These are phyloP conservation scores for Chaetomiaceae sp. DNA, from an alignment of 2,329 filamentous ascomycete species.

Conservation along the genomic window DNA sequence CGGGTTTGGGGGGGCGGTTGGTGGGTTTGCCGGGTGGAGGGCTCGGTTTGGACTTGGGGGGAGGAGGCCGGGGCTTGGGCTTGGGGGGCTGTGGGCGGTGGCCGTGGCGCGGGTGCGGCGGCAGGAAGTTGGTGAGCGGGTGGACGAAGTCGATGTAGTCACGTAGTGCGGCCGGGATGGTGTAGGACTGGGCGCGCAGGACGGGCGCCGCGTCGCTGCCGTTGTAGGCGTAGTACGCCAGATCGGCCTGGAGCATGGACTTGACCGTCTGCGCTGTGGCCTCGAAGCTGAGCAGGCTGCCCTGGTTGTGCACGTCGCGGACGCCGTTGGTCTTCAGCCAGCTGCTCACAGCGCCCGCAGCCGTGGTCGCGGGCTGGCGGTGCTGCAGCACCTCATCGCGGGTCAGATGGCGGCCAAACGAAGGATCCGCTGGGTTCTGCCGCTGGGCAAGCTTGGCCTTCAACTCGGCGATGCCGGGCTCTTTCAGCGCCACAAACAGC, in stretches of 20 bases:
- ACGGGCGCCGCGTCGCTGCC: conserved; percentile 28
- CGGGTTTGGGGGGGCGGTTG: neutral
- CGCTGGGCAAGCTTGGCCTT: conserved; percentile 25
- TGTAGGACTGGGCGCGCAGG: conserved; percentile 40
- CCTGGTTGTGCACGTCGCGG: conserved; percentile 27
- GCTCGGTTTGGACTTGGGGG: too few relatives aligned
- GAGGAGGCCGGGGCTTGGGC: neutral
- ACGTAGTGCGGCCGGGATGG: conserved; percentile 35
- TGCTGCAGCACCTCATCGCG: conserved; percentile 32
- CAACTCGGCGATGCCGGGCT: conserved; percentile 28
- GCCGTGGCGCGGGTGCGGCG: conserved; percentile 29
- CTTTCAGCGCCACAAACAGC: conserved; percentile 27
- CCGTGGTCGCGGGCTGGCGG: conserved; percentile 30
- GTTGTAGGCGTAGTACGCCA: conserved; percentile 38
- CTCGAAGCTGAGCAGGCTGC: conserved; percentile 39
- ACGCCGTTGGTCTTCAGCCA: conserved; percentile 40
- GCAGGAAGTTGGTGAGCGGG: conserved; percentile 45
- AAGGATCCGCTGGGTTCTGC: conserved; percentile 19
- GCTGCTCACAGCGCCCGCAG: conserved; percentile 32
- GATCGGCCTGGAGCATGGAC: conserved; percentile 35
- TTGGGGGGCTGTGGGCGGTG: neutral
- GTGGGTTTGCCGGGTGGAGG: too few relatives aligned
- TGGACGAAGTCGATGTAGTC: conserved; percentile 41
- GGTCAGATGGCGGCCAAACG: conserved; percentile 31
- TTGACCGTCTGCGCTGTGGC: conserved; percentile 36